These are phyloP conservation scores for Claviceps pazoutovae DNA, from an alignment of 2,329 filamentous ascomycete species.

Conservation along the genomic window DNA sequence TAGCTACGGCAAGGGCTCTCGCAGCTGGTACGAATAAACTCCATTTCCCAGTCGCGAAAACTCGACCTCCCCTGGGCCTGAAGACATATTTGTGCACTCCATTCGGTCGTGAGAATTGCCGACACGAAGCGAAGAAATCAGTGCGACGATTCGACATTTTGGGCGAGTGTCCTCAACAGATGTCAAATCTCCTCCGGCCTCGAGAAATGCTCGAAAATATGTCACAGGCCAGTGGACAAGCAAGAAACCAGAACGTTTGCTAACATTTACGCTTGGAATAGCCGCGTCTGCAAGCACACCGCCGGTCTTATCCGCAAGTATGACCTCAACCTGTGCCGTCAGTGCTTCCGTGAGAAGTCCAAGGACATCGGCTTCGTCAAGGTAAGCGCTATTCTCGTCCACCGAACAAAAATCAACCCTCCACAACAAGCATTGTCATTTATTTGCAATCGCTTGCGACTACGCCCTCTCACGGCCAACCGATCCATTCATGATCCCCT, in stretches of 20 bases:
- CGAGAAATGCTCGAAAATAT: neutral
- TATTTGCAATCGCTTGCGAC: neutral
- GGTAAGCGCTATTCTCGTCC: conserved; percentile 25
- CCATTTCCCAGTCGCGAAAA: neutral
- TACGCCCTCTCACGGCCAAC: too few species aligned
- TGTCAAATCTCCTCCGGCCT: neutral
- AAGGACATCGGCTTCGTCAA: conserved; percentile 62
- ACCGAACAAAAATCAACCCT: neutral
- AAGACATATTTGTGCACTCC: neutral
- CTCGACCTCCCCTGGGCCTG: neutral
- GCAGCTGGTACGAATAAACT: conserved; percentile 60
- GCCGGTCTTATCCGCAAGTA: conserved; percentile 99
- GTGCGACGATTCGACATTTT: neutral
- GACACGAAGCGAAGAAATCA: neutral
- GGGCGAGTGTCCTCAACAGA: neutral
- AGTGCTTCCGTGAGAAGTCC: conserved; percentile 65
- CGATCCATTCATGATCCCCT: neutral
- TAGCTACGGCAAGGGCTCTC: conserved; percentile 92
- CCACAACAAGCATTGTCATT: neutral
- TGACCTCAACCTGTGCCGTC: conserved; percentile 79
- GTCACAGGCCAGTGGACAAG: neutral
- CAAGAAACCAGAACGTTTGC: neutral
- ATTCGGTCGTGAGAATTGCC: neutral
- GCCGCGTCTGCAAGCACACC: conserved; percentile 72
- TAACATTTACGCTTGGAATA: conserved; percentile 13